Conservation (phyloP, 306 rosid genomes). For the Quillaja saponaria region DNA sequence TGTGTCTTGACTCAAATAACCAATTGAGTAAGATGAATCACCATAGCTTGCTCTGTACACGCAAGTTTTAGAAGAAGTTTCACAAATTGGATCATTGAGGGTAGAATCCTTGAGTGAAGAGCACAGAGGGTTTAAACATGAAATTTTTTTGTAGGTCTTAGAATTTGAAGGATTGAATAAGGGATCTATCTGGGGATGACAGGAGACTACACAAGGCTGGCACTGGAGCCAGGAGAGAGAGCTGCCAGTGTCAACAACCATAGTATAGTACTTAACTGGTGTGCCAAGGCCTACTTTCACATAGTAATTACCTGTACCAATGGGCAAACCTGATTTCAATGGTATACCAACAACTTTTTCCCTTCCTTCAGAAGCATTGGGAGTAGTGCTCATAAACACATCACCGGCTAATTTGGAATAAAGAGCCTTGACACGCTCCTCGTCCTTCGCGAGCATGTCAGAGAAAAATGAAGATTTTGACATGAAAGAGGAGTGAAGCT, state of each 20-base stretch:
- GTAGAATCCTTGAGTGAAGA: slow-evolving; percentile 50
- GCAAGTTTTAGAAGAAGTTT: slow-evolving; percentile 30
- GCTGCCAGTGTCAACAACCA: slow-evolving; percentile 66
- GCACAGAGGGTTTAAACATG: slow-evolving; percentile 47
- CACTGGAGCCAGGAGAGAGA: slow-evolving; percentile 74
- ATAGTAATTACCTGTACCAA: slow-evolving; percentile 58
- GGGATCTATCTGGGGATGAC: slow-evolving; percentile 56
- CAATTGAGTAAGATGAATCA: slow-evolving; percentile 53
- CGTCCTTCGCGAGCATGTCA: slow-evolving; percentile 17
- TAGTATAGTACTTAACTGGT: slow-evolving; percentile 48
- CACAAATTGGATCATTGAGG: slow-evolving; percentile 53
- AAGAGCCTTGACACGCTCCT: slow-evolving; percentile 24
- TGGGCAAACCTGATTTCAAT: slow-evolving; percentile 47
- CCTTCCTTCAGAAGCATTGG: slow-evolving; percentile 18
- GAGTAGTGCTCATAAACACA: slow-evolving; percentile 2
- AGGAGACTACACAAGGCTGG: slow-evolving; percentile 50
- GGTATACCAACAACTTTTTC: slow-evolving; percentile 36
- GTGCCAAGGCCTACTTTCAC: slow-evolving; percentile 61
- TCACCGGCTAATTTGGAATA: slow-evolving; percentile 12
- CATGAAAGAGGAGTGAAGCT: slow-evolving; percentile 2
- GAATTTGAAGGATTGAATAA: slow-evolving; percentile 47
- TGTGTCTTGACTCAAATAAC: slow-evolving; percentile 55
- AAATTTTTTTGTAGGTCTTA: slow-evolving; percentile 41
- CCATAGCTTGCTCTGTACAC: slow-evolving; percentile 55
- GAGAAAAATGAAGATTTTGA: background rate